A percentile compares a stretch with the other conserved stretches of the same genome.
Evolutionary conservation across 2,329 filamentous ascomycete species (phyloP).

Genomic region (Cladosporium sp.): DNA sequence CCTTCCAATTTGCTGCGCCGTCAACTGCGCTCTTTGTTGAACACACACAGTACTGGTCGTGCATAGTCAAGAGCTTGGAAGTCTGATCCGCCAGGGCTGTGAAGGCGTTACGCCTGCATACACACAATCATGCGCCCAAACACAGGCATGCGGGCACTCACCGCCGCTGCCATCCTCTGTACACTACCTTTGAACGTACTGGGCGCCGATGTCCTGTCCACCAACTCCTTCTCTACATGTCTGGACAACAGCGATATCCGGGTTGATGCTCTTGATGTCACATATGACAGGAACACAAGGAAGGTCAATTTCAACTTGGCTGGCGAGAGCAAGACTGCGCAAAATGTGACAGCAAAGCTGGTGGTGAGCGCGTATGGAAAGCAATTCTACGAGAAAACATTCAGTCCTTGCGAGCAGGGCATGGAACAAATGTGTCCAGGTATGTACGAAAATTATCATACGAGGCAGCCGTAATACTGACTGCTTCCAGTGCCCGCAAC

Average conservation of each 20-base stretch:
- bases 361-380: conserved; percentile 80
- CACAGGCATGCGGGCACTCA: conserved; percentile 18
- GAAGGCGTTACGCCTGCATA: conserved; percentile 6
- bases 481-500: conserved; percentile 62
- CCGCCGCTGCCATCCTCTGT: conserved; percentile 29
- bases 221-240: conserved; percentile 76
- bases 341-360: conserved; percentile 76
- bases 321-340: conserved; percentile 66
- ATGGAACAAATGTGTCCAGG: conserved; percentile 79
- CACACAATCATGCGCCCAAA: conserved; percentile 27
- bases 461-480: conserved; percentile 8
- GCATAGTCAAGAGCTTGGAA: conserved; percentile 5
- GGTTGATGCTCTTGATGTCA: conserved; percentile 70
- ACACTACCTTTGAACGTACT: conserved; percentile 48
- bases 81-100: neutral
- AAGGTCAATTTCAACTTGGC: conserved; percentile 76
- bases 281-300: conserved; percentile 71
- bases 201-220: conserved; percentile 69
- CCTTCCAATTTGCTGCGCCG: neutral
- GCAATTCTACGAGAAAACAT: conserved; percentile 70
- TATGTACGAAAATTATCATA: conserved; percentile 38
- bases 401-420: conserved; percentile 71
- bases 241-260: conserved; percentile 55
- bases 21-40: neutral
- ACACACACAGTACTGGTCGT: neutral